phyloP scores from a whole-genome alignment of 2,329 filamentous ascomycete species.

The Sporothrix luriei region DNA sequence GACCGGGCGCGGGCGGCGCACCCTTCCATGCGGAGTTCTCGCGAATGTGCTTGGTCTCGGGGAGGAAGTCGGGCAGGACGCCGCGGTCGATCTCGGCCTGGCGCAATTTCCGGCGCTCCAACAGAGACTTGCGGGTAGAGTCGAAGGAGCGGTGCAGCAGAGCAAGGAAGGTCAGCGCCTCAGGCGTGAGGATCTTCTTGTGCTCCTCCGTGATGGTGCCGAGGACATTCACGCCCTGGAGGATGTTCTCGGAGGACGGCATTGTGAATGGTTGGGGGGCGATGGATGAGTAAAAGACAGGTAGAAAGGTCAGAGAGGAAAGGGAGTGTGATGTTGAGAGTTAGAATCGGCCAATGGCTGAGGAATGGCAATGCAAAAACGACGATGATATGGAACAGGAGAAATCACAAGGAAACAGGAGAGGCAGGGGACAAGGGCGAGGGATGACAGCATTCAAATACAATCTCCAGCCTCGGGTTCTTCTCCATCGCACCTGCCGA shows the following conservation, averaged over 20 bases:
- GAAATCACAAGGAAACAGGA: slow-evolving; percentile 3
- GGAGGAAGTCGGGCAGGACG: slow-evolving; percentile 86
- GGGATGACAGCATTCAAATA: slow-evolving; percentile 29
- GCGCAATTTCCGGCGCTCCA: slow-evolving; percentile 81
- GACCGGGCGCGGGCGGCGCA: slow-evolving; percentile 84
- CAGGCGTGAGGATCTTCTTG: slow-evolving; percentile 87
- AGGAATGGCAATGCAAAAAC: slow-evolving; percentile 8
- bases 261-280: slow-evolving; percentile 49
- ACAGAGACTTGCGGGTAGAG: slow-evolving; percentile 78
- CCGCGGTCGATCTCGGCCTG: slow-evolving; percentile 94
- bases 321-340: not conserved
- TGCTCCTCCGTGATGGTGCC: slow-evolving; percentile 76
- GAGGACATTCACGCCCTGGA: slow-evolving; percentile 85
- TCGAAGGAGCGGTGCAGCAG: slow-evolving; percentile 96
- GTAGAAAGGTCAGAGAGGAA: not conserved
- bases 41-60: slow-evolving; percentile 92
- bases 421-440: slow-evolving; percentile 14
- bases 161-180: slow-evolving; percentile 88
- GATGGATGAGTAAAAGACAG: not conserved
- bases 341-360: not conserved
- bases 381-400: slow-evolving; percentile 2
- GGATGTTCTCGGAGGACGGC: slow-evolving; percentile 72
- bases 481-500: slow-evolving; percentile 21
- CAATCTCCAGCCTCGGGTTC: slow-evolving; percentile 21
- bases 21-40: slow-evolving; percentile 94